Percentiles rank a stretch among this genome's conserved stretches.
These are phyloP conservation scores for Pseudozyma pruni DNA, from an alignment of 1,284 basidiomycete genomes.

Conservation along the genomic window DNA sequence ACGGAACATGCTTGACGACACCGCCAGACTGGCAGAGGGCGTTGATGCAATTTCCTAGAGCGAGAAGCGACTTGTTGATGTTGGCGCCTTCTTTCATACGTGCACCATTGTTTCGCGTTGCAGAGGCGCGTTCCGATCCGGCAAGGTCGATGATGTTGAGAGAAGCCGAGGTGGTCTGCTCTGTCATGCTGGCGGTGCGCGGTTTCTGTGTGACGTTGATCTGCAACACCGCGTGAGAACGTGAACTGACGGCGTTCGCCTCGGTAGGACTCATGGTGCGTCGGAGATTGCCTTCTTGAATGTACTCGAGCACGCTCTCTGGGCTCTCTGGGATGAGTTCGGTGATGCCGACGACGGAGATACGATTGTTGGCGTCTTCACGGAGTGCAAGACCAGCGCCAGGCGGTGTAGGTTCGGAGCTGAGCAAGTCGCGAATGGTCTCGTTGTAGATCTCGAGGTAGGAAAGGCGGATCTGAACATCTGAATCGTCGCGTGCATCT, in stretches of 20 bases:
- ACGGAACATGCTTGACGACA: conserved; percentile 58
- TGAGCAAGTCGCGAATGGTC: conserved; percentile 65
- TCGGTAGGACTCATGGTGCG: conserved; percentile 67
- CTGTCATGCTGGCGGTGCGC: conserved; percentile 60
- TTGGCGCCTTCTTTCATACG: conserved; percentile 68
- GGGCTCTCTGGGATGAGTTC: conserved; percentile 63
- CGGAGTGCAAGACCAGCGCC: conserved; percentile 63
- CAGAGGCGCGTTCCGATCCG: conserved; percentile 65
- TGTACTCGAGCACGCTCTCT: conserved; percentile 63
- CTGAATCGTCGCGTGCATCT: conserved; percentile 56
- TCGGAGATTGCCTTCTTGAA: conserved; percentile 64
- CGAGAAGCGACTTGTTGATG: conserved; percentile 67
- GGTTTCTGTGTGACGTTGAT: conserved; percentile 66
- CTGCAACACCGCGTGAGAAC: conserved; percentile 66
- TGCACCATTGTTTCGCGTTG: conserved; percentile 65
- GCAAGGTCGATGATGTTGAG: conserved; percentile 68
- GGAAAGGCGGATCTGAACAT: conserved; percentile 62
- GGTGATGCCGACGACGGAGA: conserved; percentile 67
- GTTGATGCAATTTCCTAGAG: conserved; percentile 68
- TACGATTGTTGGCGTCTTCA: conserved; percentile 64
- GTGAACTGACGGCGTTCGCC: conserved; percentile 65
- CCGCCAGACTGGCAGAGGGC: conserved; percentile 65
- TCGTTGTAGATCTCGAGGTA: conserved; percentile 68
- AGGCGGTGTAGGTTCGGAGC: conserved; percentile 59
- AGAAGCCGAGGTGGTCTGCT: conserved; percentile 63